Evolutionary conservation across 805 yeast species (phyloP).

Genomic region (Candida easanensis): DNA sequence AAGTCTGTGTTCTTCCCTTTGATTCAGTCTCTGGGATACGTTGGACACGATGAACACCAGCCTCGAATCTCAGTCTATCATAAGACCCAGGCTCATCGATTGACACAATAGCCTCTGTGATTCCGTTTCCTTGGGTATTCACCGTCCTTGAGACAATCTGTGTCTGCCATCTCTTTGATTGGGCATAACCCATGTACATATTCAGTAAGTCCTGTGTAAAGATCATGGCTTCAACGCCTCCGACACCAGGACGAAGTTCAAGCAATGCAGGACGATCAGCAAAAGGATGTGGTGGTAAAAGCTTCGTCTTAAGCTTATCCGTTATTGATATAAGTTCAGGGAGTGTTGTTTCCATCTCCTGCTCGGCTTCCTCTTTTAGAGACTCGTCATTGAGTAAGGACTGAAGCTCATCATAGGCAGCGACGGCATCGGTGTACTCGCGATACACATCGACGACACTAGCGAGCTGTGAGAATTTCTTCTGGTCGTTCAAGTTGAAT

Average conservation of each 20-base stretch:
- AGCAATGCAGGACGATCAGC: slow-evolving; percentile 74
- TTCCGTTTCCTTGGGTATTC: slow-evolving; percentile 62
- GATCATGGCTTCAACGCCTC: slow-evolving; percentile 90
- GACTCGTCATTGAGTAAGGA: slow-evolving; percentile 45
- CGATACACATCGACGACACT: slow-evolving; percentile 40
- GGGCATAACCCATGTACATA: slow-evolving; percentile 79
- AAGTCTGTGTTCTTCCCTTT: slow-evolving; percentile 92
- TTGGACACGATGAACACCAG: slow-evolving; percentile 96
- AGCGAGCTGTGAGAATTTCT: slow-evolving; percentile 43
- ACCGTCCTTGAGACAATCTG: slow-evolving; percentile 54
- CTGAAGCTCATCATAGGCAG: slow-evolving; percentile 37
- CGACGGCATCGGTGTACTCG: slow-evolving; percentile 33
- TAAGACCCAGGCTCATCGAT: slow-evolving; percentile 78
- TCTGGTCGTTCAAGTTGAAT: slow-evolving; percentile 48
- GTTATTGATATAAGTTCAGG: slow-evolving; percentile 46
- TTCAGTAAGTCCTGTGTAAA: slow-evolving; percentile 76
- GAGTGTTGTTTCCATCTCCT: slow-evolving; percentile 48
- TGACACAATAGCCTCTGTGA: slow-evolving; percentile 71
- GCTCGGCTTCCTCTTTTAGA: slow-evolving; percentile 55
- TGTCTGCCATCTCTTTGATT: slow-evolving; percentile 62
- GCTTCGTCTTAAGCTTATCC: slow-evolving; percentile 46
- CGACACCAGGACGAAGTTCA: slow-evolving; percentile 93
- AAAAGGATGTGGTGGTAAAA: slow-evolving; percentile 77
- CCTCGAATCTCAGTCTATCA: slow-evolving; percentile 71
- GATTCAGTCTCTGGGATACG: slow-evolving; percentile 91